Evolutionary conservation across 495 filamentous ascomycete genomes (phyloP).

Genomic region (Pseudotulostoma volvatum): DNA sequence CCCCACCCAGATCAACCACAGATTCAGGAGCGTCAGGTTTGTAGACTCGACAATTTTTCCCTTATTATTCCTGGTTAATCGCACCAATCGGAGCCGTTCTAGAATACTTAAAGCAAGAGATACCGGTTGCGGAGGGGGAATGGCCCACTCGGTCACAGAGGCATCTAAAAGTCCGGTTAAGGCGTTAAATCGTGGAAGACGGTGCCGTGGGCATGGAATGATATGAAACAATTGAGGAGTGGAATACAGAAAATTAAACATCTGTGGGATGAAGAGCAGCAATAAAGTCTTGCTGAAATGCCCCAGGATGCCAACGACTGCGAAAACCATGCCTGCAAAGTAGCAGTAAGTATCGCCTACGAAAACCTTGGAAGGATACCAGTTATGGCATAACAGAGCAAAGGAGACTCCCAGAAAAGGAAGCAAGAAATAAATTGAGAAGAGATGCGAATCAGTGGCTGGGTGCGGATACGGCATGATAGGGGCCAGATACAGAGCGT

Average conservation of each 20-base stretch:
- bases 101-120: conserved; percentile 44
- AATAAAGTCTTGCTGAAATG: conserved; percentile 97
- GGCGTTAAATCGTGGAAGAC: conserved; percentile 74
- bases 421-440: conserved; percentile 84
- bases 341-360: conserved; percentile 99
- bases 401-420: conserved; percentile 86
- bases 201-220: conserved; percentile 82
- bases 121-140: conserved; percentile 50
- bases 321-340: conserved; percentile 97
- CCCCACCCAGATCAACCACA: conserved; percentile 93
- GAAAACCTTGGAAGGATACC: conserved; percentile 90
- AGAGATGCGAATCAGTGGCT: conserved; percentile 87
- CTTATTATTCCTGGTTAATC: conserved; percentile 44
- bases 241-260: conserved; percentile 92
- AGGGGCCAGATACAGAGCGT: conserved; percentile 54
- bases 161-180: conserved; percentile 70
- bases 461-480: conserved; percentile 68
- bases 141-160: conserved; percentile 61
- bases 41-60: conserved; percentile 61
- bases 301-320: conserved; percentile 85
- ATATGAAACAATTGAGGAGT: conserved; percentile 76
- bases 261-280: conserved; percentile 80
- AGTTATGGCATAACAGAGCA: conserved; percentile 80
- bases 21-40: conserved; percentile 87
- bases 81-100: conserved; percentile 44